phyloP scores from a whole-genome alignment of 2,329 filamentous ascomycete species.

The Hortaea werneckii region DNA sequence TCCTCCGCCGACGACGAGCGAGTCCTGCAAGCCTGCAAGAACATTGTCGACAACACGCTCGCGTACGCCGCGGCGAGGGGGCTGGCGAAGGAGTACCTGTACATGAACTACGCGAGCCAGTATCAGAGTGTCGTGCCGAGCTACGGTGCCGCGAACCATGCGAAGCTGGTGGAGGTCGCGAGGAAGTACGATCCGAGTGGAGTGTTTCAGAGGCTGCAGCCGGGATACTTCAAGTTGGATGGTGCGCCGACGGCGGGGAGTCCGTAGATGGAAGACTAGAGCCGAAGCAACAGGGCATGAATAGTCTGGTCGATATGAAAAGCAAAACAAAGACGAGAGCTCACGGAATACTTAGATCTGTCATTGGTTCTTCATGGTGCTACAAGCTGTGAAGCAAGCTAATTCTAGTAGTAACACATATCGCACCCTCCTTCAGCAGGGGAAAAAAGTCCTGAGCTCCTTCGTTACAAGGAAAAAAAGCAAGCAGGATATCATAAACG shows the following conservation, averaged over 20 bases:
- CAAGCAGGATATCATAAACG: too few species aligned
- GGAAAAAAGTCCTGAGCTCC: too few species aligned
- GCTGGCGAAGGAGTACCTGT: conserved; percentile 6
- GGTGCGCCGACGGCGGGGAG: neutral
- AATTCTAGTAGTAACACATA: too few species aligned
- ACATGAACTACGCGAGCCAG: conserved; percentile 13
- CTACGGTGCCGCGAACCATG: conserved; percentile 12
- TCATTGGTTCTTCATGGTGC: too few species aligned
- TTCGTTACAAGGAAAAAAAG: too few species aligned
- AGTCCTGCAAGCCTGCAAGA: conserved; percentile 7
- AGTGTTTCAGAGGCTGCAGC: conserved; percentile 14
- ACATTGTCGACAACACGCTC: conserved; percentile 4
- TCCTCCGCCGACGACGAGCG: conserved; percentile 10
- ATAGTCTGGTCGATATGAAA: too few species aligned
- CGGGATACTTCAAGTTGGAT: conserved; percentile 12
- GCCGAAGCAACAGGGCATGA: too few species aligned
- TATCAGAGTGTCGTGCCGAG: conserved; percentile 12
- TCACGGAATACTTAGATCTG: too few species aligned
- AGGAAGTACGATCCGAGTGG: conserved; percentile 11
- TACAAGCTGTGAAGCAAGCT: too few species aligned
- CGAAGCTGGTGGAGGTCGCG: conserved; percentile 9
- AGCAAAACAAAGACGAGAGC: too few species aligned
- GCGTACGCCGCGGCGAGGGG: conserved; percentile 2
- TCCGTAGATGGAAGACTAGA: too few species aligned
- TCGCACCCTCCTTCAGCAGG: too few species aligned